A percentile compares a stretch with the other conserved stretches of the same genome.
Conservation (phyloP, 148 eudicot species). For the Silene uniflora region DNA sequence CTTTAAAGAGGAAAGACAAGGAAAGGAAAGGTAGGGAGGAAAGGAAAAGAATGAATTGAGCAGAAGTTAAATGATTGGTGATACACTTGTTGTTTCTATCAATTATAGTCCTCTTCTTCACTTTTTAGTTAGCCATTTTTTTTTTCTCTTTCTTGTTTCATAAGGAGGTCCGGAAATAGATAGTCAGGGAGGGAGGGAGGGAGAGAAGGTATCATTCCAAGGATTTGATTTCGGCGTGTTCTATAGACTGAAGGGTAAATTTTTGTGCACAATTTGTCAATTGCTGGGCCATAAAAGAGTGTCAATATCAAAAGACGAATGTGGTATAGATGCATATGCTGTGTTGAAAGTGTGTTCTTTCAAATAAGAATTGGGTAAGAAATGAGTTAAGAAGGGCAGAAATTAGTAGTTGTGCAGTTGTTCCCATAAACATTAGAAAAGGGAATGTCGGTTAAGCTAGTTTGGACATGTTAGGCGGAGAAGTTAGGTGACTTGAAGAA, state of each 20-base stretch:
- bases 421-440: too few species aligned
- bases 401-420: background rate
- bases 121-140: background rate
- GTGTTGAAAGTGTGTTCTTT: too few species aligned
- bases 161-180: background rate
- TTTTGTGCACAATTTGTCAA: too few species aligned
- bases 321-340: too few species aligned
- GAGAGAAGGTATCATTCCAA: background rate
- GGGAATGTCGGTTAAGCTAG: background rate
- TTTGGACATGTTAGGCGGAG: background rate
- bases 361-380: too few species aligned
- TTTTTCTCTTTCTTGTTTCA: background rate
- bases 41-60: background rate
- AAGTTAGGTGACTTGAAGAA: background rate
- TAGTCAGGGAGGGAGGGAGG: background rate
- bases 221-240: too few species aligned
- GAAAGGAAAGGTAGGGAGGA: background rate
- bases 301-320: background rate
- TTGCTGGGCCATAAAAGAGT: background rate
- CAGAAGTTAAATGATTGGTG: background rate
- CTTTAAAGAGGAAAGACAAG: background rate
- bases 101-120: background rate
- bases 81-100: background rate
- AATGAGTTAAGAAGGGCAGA: background rate
- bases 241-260: too few species aligned